Percentiles rank a stretch among this genome's conserved stretches.
Evolutionary conservation across 495 filamentous ascomycete species (phyloP).

Genomic region (Saxispiralis lemnorum): DNA sequence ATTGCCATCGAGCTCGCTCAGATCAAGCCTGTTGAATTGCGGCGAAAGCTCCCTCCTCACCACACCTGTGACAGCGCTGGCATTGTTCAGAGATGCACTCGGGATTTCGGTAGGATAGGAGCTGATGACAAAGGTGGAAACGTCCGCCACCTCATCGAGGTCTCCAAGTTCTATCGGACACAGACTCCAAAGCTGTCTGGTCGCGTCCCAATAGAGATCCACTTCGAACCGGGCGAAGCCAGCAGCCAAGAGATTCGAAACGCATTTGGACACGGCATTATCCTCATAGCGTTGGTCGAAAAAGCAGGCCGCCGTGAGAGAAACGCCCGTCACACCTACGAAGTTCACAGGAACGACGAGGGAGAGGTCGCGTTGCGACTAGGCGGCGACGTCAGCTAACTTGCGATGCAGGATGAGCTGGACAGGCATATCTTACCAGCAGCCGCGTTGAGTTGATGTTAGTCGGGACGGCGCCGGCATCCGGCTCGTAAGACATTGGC

Average conservation of each 20-base stretch:
- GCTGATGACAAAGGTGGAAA: no score
- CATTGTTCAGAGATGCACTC: no score
- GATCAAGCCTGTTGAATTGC: no score
- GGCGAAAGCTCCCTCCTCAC: no score
- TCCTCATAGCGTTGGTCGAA: conserved; percentile 32
- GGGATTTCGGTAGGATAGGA: no score
- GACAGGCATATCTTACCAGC: conserved; percentile 1
- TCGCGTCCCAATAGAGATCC: conserved; percentile 49
- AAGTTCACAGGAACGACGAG: conserved; percentile 44
- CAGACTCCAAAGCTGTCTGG: conserved; percentile 35
- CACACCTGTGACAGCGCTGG: no score
- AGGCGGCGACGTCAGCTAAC: neutral
- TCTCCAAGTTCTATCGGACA: conserved; percentile 34
- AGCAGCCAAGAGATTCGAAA: conserved; percentile 42
- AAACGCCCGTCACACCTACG: conserved; percentile 37
- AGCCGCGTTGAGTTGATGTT: conserved; percentile 4
- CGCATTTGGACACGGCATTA: conserved; percentile 30
- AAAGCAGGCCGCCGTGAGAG: conserved; percentile 42
- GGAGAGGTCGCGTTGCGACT: conserved; percentile 42
- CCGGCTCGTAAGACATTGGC: conserved; percentile 5
- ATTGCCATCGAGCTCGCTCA: no score
- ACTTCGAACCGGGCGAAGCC: conserved; percentile 41
- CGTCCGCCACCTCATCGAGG: neutral
- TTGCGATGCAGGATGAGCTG: neutral
- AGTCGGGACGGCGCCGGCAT: conserved; percentile 4